phyloP scores from a whole-genome alignment of 345 rosid genomes.

The Eucalyptus sp. region DNA sequence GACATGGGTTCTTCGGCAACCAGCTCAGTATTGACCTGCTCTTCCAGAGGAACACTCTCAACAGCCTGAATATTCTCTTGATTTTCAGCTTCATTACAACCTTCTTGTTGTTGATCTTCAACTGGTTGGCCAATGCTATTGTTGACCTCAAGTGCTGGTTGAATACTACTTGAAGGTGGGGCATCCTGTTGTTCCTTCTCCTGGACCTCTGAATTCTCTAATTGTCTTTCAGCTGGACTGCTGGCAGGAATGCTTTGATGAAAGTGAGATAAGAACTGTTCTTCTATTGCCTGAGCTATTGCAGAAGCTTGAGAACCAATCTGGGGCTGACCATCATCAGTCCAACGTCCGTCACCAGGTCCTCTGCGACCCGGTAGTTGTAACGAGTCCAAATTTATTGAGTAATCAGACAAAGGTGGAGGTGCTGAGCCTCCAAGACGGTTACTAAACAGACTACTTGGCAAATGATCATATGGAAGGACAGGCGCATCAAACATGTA shows the following conservation, averaged over 20 bases:
- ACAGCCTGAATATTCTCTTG: constrained; percentile 18
- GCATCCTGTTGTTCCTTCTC: constrained; percentile 43
- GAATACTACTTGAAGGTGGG: constrained; percentile 30
- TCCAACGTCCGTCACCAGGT: constrained; percentile 83
- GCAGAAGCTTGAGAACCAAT: constrained; percentile 67
- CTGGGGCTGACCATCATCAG: constrained; percentile 95
- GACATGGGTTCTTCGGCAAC: constrained; percentile 19
- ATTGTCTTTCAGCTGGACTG: constrained; percentile 47
- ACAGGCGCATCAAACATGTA: constrained; percentile 95
- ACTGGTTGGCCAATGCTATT: constrained; percentile 28
- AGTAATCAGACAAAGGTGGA: constrained; percentile 74
- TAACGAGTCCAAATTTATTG: constrained; percentile 66
- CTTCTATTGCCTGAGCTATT: constrained; percentile 87
- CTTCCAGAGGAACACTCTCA: constrained; percentile 23
- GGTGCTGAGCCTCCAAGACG: constrained; percentile 58
- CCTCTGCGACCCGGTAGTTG: constrained; percentile 64
- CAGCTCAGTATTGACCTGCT: constrained; percentile 13
- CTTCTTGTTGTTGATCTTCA: constrained; percentile 40
- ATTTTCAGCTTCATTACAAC: constrained; percentile 19
- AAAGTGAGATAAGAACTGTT: constrained; percentile 63
- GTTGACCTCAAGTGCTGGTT: constrained; percentile 24
- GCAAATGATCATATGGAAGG: constrained; percentile 62
- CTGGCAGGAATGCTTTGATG: constrained; percentile 29
- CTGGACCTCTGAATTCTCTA: constrained; percentile 42
- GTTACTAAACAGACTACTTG: constrained; percentile 55